Base-by-base conservation (phyloP, 2,329 filamentous ascomycete genomes). In the Cordyceps farinosa region DNA sequence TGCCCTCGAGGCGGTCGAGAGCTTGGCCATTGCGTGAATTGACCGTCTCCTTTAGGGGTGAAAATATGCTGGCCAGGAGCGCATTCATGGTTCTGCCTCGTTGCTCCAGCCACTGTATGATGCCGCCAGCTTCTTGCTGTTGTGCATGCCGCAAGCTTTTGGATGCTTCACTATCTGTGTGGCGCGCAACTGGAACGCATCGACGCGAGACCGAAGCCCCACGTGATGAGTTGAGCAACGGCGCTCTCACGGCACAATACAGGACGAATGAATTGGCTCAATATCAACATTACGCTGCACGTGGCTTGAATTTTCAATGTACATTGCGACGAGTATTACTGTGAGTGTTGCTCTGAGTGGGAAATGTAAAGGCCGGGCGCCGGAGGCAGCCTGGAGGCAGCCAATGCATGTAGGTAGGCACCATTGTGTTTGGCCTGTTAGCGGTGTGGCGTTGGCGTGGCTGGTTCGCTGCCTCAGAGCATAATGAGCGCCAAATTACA, bases 401-500 rank as follows among this genome's bases (percentile, higher is more conserved):
- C 40, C 40, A 6, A 54, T 54, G 34, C 22, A 22, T 22, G 22
- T 22, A 22, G 22, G 22, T 22, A 22, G 22, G 22, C 22, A 22
- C 22, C 22, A 22, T 22, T 22, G 22, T 22, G 22, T 22, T 22
- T 22, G 22, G 22, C 22, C 22, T 22, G 50, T 52, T 47, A 7
- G 45, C 45, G 44, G 44, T 30, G 45, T 58, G 42, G 54, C 54
- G 44, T 59, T 34, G 44, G 8, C 50, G 56, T 59, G 45, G 56
- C 56, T 59, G 34, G 56, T 50, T n/a, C 27, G 30, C 44, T 32
- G 53, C 53, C 27, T 5, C 36, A 42, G 13, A 10, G 10, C 6
- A 36, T 30, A 8, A 47, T 61, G 58, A 61, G 38, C 40, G 50
- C 44, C 44, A n/a, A 51, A 53, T 63, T 63, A 63, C 61, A 63